These are phyloP conservation scores for Krasilnikovozyma curviuscula DNA, from an alignment of 768 basidiomycete genomes.

Conservation along the genomic window DNA sequence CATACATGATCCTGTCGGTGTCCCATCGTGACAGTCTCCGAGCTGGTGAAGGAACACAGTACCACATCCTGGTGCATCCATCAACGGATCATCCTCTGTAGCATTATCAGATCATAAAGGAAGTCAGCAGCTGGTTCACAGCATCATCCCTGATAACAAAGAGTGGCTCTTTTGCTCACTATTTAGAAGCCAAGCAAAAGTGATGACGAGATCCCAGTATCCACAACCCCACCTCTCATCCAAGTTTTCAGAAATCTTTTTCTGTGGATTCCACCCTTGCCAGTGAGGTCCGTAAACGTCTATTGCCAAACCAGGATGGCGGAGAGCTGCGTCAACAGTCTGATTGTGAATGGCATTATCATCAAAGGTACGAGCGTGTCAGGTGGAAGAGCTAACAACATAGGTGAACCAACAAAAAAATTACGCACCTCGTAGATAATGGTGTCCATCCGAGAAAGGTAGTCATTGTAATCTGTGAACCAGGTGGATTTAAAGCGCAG, in stretches of 20 bases:
- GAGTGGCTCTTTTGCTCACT: neutral
- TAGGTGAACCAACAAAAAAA: neutral
- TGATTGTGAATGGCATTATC: too few species aligned
- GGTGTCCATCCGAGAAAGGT: conserved; percentile 9
- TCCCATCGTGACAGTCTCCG: conserved; percentile 10
- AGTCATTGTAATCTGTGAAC: conserved; percentile 5
- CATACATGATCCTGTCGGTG: conserved; percentile 6
- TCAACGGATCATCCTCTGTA: conserved; percentile 7
- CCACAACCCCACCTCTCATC: conserved; percentile 10
- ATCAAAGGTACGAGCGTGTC: conserved; percentile 10
- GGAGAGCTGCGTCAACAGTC: conserved; percentile 10
- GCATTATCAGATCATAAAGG: neutral
- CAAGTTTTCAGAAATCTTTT: conserved; percentile 1
- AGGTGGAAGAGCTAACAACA: neutral
- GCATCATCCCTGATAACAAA: neutral
- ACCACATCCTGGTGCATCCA: conserved; percentile 10
- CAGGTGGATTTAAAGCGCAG: neutral
- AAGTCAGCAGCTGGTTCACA: neutral
- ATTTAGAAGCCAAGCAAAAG: conserved; percentile 8
- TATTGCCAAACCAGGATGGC: conserved; percentile 4
- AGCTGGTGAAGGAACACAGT: conserved; percentile 8
- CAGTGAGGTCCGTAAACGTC: conserved; percentile 10
- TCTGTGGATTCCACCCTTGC: conserved; percentile 3
- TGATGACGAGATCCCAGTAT: conserved; percentile 10
- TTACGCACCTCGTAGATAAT: neutral